A percentile compares a stretch with the other conserved stretches of the same genome.
Conservation (phyloP, 371 early-diverging fungal genomes). For the Astathelohania contejeani region DNA sequence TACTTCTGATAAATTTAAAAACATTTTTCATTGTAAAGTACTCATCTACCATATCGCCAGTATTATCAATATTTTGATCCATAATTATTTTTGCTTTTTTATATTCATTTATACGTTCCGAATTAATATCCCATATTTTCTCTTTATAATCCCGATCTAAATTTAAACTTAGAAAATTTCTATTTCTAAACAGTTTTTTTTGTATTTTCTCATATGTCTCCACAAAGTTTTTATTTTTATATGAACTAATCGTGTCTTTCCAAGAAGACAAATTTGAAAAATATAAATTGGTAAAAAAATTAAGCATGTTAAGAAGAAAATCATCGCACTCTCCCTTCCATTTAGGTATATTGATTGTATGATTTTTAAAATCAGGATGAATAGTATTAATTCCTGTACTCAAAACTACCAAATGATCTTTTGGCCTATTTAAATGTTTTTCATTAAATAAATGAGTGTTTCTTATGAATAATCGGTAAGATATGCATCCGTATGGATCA, state of each 20-base stretch:
- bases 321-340: neutral
- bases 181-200: constrained; percentile 12
- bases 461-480: constrained; percentile 10
- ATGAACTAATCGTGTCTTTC: constrained; percentile 5
- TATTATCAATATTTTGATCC: constrained; percentile 6
- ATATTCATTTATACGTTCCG: constrained; percentile 9
- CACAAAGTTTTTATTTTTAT: constrained; percentile 18
- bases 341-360: constrained; percentile 2
- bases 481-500: constrained; percentile 16
- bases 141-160: constrained; percentile 6
- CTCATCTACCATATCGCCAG: no score
- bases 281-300: constrained; percentile 19
- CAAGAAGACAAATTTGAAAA: constrained; percentile 4
- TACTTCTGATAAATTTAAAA: no score
- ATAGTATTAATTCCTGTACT: constrained; percentile 3
- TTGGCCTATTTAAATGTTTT: constrained; percentile 6
- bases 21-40: no score
- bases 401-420: constrained; percentile 3
- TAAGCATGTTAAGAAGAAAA: constrained; percentile 5
- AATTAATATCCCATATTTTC: constrained; percentile 6
- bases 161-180: constrained; percentile 12
- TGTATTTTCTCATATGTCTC: constrained; percentile 9
- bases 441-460: constrained; percentile 5
- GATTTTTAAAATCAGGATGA: no score
- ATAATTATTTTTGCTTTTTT: constrained; percentile 3